Evolutionary conservation across 1,139 yeast species (phyloP), one percentile per base, ranked within the genome.

Genomic region (Blastobotrys petasosporus): DNA sequence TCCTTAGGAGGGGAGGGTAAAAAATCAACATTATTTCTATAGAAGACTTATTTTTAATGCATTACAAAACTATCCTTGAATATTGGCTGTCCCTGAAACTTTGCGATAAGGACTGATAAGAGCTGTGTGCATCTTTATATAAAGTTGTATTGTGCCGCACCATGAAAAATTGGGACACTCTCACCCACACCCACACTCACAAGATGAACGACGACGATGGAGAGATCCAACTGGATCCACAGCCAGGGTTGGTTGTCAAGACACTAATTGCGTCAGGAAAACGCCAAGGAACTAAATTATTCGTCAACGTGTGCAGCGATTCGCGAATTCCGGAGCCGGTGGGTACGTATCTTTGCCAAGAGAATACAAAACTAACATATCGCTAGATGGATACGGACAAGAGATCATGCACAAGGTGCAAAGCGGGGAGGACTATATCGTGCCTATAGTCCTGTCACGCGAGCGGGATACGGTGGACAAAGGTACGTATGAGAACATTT

Each of bases 391-490:
- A n/a, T 37, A 37, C 12, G 40, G 76, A 66, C 28, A 90, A 2
- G 71, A 68, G 30, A 64, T 70, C 2, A 79, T 85, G 5, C 80
- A 80, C 55, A 80, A 85, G 1, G 63, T 79, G 46, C 82, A 85
- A 25, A 77, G 81, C 62, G 79, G 79, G 36, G 81, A 82, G 55
- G 73, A 80, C 57, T 87, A 95, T 95, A 90, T 84, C 51, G 82
- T 87, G 2, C 96, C 96, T 1, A 77, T 87, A 8, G 74, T 84
- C 0, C 77, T 85, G 0, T 79, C 90, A 0, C 67, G 71, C 0
- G 75, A 75, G 46, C 62, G 80, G 13, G 56, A 58, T 9, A 81
- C 75, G 35, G 63, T 53, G 13, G 96, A 88, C 59, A 86, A 86
- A 61, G 80, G 33, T 12, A 12, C 15, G 15, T 31, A 5, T 31